Conservation (phyloP, 2,329 filamentous ascomycete species). For the Pseudogymnoascus destructans region DNA sequence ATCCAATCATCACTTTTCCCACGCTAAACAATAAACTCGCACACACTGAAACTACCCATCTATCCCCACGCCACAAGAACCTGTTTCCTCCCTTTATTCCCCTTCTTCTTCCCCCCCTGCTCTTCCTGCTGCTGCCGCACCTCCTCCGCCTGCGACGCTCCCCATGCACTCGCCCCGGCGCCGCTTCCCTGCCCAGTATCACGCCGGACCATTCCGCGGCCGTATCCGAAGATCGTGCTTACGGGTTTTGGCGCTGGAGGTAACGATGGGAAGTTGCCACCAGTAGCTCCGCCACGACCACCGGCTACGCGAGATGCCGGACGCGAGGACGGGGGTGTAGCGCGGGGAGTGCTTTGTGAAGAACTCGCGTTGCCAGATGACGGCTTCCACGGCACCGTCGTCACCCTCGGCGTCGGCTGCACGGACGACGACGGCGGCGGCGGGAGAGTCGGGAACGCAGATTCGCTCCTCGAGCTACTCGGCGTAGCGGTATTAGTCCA, state of each 20-base stretch:
- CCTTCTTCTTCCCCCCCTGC: slow-evolving; percentile 36
- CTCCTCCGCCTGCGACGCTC: slow-evolving; percentile 19
- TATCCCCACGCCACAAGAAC: slow-evolving; percentile 50
- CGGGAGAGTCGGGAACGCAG: not conserved
- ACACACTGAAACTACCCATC: not conserved
- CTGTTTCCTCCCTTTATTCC: slow-evolving; percentile 47
- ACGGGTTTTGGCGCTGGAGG: slow-evolving; percentile 61
- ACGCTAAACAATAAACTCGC: not conserved
- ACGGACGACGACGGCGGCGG: slow-evolving; percentile 10
- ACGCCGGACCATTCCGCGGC: slow-evolving; percentile 40
- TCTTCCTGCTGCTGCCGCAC: slow-evolving; percentile 18
- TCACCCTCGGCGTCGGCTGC: slow-evolving; percentile 27
- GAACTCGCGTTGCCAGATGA: slow-evolving; percentile 16
- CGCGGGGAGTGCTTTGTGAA: slow-evolving; percentile 28
- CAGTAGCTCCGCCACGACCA: slow-evolving; percentile 13
- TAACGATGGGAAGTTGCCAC: slow-evolving; percentile 68
- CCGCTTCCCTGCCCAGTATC: slow-evolving; percentile 36
- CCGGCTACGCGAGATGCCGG: not conserved
- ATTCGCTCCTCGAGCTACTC: not conserved
- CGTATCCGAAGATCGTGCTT: slow-evolving; percentile 50
- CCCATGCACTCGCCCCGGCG: slow-evolving; percentile 16
- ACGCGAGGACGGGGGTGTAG: slow-evolving; percentile 24
- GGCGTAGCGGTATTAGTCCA: slow-evolving; percentile 34
- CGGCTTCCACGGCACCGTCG: slow-evolving; percentile 32
- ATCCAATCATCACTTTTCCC: slow-evolving; percentile 4